These are phyloP conservation scores for Mortierella sp. DNA, from an alignment of 371 early-diverging fungal species.

Conservation along the genomic window DNA sequence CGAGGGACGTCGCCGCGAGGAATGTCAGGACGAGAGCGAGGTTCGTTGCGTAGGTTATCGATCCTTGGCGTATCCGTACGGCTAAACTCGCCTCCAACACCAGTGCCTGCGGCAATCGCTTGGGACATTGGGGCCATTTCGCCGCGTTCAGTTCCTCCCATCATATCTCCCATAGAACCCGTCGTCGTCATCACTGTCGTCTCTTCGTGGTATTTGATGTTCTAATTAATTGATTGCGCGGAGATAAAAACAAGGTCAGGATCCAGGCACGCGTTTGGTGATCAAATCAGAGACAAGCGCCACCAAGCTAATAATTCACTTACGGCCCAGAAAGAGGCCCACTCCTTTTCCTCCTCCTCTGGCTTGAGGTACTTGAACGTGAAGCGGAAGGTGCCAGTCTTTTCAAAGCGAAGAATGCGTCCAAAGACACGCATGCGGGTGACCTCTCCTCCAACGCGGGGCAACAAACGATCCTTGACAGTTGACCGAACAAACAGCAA, in stretches of 20 bases:
- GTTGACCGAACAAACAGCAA: slow-evolving; percentile 68
- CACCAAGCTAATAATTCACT: slow-evolving; percentile 12
- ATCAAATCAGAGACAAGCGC: neutral
- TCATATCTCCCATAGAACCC: slow-evolving; percentile 48
- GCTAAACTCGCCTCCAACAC: slow-evolving; percentile 13
- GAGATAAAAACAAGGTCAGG: neutral
- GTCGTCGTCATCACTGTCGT: slow-evolving; percentile 52
- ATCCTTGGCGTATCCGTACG: slow-evolving; percentile 26
- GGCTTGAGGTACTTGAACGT: slow-evolving; percentile 45
- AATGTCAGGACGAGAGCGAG: slow-evolving; percentile 14
- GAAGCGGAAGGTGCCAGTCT: slow-evolving; percentile 43
- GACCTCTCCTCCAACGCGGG: slow-evolving; percentile 63
- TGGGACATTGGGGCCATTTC: neutral
- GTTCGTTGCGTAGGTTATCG: slow-evolving; percentile 19
- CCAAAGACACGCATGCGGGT: slow-evolving; percentile 65
- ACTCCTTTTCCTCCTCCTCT: slow-evolving; percentile 57
- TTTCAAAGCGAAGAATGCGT: slow-evolving; percentile 51
- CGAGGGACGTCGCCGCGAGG: slow-evolving; percentile 37
- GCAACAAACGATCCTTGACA: slow-evolving; percentile 68
- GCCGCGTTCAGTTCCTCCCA: slow-evolving; percentile 32
- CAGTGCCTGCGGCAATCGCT: neutral
- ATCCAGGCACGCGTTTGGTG: too few species aligned
- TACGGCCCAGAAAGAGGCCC: slow-evolving; percentile 55
- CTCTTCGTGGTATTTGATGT: slow-evolving; percentile 53
- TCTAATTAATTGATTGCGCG: slow-evolving; percentile 11